These are phyloP conservation scores for Schizosaccharomyces japonicus DNA, from an alignment of 805 yeast genomes.

Conservation along the genomic window DNA sequence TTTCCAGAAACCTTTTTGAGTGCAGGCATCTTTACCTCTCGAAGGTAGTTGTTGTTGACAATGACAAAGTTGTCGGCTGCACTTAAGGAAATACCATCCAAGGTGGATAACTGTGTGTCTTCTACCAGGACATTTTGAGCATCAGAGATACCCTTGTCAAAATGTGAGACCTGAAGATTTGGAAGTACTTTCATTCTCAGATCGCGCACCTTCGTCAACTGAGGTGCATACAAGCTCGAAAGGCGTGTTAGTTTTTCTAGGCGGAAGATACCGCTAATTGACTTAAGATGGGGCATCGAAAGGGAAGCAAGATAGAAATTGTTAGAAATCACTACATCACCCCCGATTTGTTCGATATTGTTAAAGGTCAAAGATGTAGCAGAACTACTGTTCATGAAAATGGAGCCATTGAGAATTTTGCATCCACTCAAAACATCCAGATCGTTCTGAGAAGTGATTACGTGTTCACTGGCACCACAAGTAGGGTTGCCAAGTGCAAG, in stretches of 20 bases:
- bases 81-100: background rate
- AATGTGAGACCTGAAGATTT: background rate
- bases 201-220: background rate
- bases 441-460: background rate
- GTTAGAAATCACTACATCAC: slow-evolving; percentile 44
- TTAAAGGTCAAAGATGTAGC: slow-evolving; percentile 25
- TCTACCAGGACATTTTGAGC: background rate
- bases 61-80: slow-evolving; percentile 16
- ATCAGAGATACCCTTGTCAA: background rate
- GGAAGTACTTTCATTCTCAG: background rate
- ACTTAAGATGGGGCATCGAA: slow-evolving; percentile 55
- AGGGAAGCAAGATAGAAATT: slow-evolving; percentile 39
- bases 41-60: slow-evolving; percentile 70
- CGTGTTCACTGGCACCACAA: background rate
- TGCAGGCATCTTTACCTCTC: slow-evolving; percentile 40
- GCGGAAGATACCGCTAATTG: slow-evolving; percentile 34
- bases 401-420: background rate
- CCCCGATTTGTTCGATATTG: slow-evolving; percentile 54
- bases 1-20: slow-evolving; percentile 40
- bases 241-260: slow-evolving; percentile 2
- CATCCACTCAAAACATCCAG: background rate
- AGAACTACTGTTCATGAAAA: background rate
- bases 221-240: background rate
- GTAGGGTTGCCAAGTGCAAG: background rate
- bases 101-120: slow-evolving; percentile 2